phyloP scores from a whole-genome alignment of 805 yeast species.

The Suhomyces sp. region DNA sequence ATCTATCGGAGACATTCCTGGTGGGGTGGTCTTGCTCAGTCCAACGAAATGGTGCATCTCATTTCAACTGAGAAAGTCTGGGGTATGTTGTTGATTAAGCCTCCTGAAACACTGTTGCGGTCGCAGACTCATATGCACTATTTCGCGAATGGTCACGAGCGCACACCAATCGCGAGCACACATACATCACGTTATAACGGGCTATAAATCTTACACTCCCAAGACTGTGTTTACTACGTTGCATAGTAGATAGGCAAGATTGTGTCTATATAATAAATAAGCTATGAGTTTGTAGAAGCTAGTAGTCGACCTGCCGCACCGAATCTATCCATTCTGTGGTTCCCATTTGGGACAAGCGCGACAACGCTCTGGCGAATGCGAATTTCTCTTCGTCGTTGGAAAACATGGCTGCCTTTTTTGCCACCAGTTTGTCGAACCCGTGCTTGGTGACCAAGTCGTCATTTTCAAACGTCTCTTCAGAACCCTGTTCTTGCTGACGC shows the following conservation, averaged over 20 bases:
- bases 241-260: background rate
- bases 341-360: constrained; percentile 90
- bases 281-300: background rate
- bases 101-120: background rate
- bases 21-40: background rate
- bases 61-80: background rate
- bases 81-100: background rate
- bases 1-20: background rate
- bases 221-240: background rate
- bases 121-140: background rate
- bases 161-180: background rate
- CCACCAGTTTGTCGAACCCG: constrained; percentile 72
- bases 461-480: constrained; percentile 43
- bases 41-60: background rate
- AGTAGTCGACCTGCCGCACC: constrained; percentile 8
- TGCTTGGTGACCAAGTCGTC: constrained; percentile 70
- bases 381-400: constrained; percentile 92
- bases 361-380: constrained; percentile 93
- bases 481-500: constrained; percentile 35
- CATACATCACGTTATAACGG: background rate
- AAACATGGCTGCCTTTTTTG: constrained; percentile 71
- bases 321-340: constrained; percentile 87
- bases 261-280: background rate
- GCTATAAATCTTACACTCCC: background rate
- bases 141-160: background rate